Evolutionary conservation across 345 rosid species (phyloP).

Genomic region (Eucalyptus lansdowneana): DNA sequence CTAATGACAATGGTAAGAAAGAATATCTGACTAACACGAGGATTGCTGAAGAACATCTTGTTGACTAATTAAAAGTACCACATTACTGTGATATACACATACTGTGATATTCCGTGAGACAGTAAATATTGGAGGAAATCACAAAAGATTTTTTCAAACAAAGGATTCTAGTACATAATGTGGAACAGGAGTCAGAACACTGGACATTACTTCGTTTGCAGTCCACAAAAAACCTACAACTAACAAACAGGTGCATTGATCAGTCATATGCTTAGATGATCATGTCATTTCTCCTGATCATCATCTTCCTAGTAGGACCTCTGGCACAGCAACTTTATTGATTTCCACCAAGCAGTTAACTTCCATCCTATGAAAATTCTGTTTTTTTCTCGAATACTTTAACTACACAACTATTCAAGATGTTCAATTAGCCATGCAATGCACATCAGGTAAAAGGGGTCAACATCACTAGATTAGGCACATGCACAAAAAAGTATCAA

Average conservation of each 20-base stretch:
- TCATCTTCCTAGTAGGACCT: neutral
- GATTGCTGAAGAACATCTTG: neutral
- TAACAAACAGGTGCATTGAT: neutral
- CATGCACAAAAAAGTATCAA: neutral
- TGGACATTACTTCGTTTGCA: neutral
- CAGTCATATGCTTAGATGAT: neutral
- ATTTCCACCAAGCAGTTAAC: neutral
- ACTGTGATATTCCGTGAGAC: neutral
- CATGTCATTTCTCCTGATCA: neutral
- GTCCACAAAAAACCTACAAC: neutral
- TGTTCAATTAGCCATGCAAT: neutral
- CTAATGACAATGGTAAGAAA: neutral
- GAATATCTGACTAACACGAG: neutral
- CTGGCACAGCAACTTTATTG: neutral
- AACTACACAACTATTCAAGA: neutral
- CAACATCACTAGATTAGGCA: neutral
- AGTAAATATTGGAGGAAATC: neutral
- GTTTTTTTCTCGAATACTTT: neutral
- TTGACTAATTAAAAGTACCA: neutral
- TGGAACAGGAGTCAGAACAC: neutral
- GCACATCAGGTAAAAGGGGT: neutral
- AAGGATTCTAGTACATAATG: neutral
- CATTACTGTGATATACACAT: neutral
- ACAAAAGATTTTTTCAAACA: neutral
- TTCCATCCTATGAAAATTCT: neutral